A percentile compares a stretch with the other conserved stretches of the same genome.
These are phyloP conservation scores for Xanthoconium stramineum DNA, from an alignment of 768 basidiomycete genomes.

Conservation along the genomic window DNA sequence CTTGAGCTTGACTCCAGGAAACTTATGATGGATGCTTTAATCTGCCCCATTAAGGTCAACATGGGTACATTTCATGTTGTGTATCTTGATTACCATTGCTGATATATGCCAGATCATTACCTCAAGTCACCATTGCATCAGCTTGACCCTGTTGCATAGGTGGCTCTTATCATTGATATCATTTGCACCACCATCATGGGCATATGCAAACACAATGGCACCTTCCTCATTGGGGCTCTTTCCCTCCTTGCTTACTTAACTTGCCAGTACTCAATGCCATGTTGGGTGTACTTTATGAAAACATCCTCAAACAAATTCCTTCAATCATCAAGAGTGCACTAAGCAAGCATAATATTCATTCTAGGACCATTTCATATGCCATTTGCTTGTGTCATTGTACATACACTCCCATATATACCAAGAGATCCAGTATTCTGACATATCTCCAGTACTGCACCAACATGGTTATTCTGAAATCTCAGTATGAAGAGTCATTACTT, in stretches of 20 bases:
- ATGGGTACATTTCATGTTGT: too few species aligned
- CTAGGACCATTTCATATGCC: background rate
- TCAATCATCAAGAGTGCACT: background rate
- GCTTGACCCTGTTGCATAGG: background rate
- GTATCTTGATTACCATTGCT: too few species aligned
- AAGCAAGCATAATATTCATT: background rate
- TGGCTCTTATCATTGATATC: background rate
- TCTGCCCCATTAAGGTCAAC: too few species aligned
- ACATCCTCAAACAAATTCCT: background rate
- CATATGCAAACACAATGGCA: background rate
- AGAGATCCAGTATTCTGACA: background rate
- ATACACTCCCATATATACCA: background rate
- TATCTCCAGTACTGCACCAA: background rate
- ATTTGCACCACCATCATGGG: background rate
- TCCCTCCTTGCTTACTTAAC: background rate
- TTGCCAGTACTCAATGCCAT: background rate
- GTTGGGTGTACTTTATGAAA: background rate
- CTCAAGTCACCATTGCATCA: too few species aligned
- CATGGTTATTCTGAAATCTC: background rate
- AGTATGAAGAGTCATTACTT: background rate
- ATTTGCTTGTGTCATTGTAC: slow-evolving; percentile 1
- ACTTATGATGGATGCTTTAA: too few species aligned
- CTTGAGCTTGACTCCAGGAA: too few species aligned
- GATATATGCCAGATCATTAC: too few species aligned
- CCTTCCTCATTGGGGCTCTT: background rate